These are phyloP conservation scores for Thalassiosira mediterranea DNA, from an alignment of 352 stramenopile species.

Conservation along the genomic window DNA sequence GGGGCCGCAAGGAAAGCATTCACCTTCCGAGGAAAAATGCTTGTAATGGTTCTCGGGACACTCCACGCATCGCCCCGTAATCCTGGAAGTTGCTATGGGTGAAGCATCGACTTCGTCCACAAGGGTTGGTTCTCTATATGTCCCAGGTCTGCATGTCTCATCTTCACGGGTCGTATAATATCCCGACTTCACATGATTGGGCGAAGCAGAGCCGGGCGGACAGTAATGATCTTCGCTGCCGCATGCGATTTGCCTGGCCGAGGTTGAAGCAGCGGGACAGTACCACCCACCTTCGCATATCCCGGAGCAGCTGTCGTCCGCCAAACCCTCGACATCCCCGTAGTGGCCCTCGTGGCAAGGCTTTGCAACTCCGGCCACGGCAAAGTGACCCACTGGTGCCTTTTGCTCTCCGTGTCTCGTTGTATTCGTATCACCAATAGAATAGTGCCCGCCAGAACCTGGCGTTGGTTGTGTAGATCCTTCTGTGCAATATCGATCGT, in stretches of 20 bases:
- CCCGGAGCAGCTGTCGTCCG: slow-evolving; percentile 32
- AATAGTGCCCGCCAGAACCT: slow-evolving; percentile 34
- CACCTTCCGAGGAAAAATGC: slow-evolving; percentile 23
- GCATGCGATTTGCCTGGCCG: slow-evolving; percentile 38
- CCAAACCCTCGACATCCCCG: slow-evolving; percentile 29
- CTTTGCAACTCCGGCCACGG: slow-evolving; percentile 26
- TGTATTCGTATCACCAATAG: slow-evolving; percentile 23
- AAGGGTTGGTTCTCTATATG: slow-evolving; percentile 20
- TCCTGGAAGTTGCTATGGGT: slow-evolving; percentile 14
- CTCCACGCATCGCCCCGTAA: slow-evolving; percentile 23
- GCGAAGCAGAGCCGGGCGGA: slow-evolving; percentile 29
- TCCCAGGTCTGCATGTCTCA: slow-evolving; percentile 45
- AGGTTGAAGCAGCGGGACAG: slow-evolving; percentile 6
- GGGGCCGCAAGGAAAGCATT: slow-evolving; percentile 33
- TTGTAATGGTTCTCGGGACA: slow-evolving; percentile 42
- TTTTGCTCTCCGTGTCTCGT: slow-evolving; percentile 16
- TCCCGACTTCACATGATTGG: slow-evolving; percentile 30
- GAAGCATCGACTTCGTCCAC: slow-evolving; percentile 18
- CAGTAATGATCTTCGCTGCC: slow-evolving; percentile 34
- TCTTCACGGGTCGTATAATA: slow-evolving; percentile 47
- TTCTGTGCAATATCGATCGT: slow-evolving; percentile 29
- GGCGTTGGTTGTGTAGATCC: slow-evolving; percentile 25
- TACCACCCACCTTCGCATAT: slow-evolving; percentile 36
- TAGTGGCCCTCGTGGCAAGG: slow-evolving; percentile 43
- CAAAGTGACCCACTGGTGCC: slow-evolving; percentile 31